Evolutionary conservation across 352 stramenopile genomes (phyloP).

Genomic region (Pythium scleroteichum): DNA sequence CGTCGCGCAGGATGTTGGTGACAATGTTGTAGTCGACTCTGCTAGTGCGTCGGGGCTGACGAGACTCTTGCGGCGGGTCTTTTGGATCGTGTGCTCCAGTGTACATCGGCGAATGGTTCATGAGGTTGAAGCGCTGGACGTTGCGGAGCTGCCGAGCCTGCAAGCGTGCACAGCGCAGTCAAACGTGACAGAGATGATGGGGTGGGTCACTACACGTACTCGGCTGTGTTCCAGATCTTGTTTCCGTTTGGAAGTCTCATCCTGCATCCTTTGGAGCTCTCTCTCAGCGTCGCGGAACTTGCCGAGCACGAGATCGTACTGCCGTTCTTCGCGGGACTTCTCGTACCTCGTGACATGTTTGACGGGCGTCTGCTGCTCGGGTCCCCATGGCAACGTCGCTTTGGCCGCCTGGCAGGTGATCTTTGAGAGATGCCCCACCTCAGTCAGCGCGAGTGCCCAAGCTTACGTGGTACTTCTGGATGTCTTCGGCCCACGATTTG

Average conservation of each 20-base stretch:
- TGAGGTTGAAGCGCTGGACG: slow-evolving; percentile 65
- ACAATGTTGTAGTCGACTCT: slow-evolving; percentile 64
- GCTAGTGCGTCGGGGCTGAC: slow-evolving; percentile 35
- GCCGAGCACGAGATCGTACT: slow-evolving; percentile 70
- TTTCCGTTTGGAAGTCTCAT: slow-evolving; percentile 39
- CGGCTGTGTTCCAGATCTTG: slow-evolving; percentile 41
- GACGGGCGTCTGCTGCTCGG: slow-evolving; percentile 52
- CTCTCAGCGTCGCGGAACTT: slow-evolving; percentile 65
- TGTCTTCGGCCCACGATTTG: slow-evolving; percentile 51
- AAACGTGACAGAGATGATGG: too few species aligned
- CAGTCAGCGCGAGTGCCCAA: background rate
- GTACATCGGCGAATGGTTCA: slow-evolving; percentile 64
- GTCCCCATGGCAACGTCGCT: slow-evolving; percentile 53
- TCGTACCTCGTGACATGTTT: slow-evolving; percentile 72
- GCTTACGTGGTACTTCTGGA: slow-evolving; percentile 58
- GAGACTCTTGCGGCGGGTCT: slow-evolving; percentile 26
- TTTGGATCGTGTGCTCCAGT: slow-evolving; percentile 44
- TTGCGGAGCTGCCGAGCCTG: slow-evolving; percentile 64
- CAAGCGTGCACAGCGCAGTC: too few species aligned
- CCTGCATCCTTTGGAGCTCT: slow-evolving; percentile 32
- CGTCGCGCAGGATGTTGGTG: slow-evolving; percentile 38
- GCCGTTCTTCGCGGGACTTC: slow-evolving; percentile 65
- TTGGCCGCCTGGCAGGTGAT: slow-evolving; percentile 47
- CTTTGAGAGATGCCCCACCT: too few species aligned
- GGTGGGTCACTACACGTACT: slow-evolving; percentile 31